phyloP scores from a whole-genome alignment of 164 flowering plant species.

The Chimonanthus praecox region DNA sequence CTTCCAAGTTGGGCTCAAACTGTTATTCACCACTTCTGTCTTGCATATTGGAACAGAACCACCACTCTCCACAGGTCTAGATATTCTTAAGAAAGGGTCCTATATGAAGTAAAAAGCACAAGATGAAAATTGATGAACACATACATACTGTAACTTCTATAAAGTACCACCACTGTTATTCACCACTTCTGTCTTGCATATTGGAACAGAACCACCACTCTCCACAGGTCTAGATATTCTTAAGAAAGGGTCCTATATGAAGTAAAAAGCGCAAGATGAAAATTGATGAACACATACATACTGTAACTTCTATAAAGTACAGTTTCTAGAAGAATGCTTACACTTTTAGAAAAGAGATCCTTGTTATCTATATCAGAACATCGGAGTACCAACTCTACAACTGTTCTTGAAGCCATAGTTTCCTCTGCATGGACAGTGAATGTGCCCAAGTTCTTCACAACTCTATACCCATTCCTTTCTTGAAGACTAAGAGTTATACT shows the following conservation, averaged over 20 bases:
- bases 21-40: conserved; percentile 77
- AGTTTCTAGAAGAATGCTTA: conserved; percentile 27
- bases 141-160: conserved; percentile 3
- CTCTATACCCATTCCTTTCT: conserved; percentile 26
- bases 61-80: conserved; percentile 66
- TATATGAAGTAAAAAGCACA: conserved; percentile 11
- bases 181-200: too few species aligned
- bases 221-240: too few species aligned
- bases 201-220: too few species aligned
- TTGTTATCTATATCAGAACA: conserved; percentile 64
- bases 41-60: conserved; percentile 69
- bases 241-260: too few species aligned
- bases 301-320: too few species aligned
- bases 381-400: conserved; percentile 56
- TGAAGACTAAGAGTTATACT: conserved; percentile 58
- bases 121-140: background rate
- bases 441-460: conserved; percentile 36
- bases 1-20: conserved; percentile 74
- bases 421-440: conserved; percentile 84
- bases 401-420: conserved; percentile 51
- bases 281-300: too few species aligned
- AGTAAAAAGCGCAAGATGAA: too few species aligned
- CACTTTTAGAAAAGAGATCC: conserved; percentile 82
- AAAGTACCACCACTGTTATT: too few species aligned
- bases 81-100: conserved; percentile 90